These are phyloP conservation scores for Rosa multiflora DNA, from an alignment of 306 rosid genomes.

Conservation along the genomic window DNA sequence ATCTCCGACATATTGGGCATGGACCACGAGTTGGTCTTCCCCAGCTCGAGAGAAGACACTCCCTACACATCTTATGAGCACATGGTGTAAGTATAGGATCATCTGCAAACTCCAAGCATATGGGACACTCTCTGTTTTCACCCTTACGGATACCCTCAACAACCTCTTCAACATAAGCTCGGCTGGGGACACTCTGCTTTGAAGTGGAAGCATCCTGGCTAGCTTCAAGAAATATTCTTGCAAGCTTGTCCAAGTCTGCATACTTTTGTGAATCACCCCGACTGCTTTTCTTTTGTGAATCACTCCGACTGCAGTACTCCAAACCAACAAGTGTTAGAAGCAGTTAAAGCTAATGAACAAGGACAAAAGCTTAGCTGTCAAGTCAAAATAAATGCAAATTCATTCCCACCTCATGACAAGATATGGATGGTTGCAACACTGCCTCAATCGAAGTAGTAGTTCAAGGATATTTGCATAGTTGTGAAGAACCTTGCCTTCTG, in stretches of 20 bases:
- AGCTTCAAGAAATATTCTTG: slow-evolving; percentile 48
- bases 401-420: slow-evolving; percentile 64
- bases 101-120: slow-evolving; percentile 86
- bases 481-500: slow-evolving; percentile 76
- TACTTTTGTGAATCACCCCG: slow-evolving; percentile 44
- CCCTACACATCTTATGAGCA: slow-evolving; percentile 88
- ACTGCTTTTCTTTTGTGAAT: slow-evolving; percentile 37
- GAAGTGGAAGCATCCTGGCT: slow-evolving; percentile 34
- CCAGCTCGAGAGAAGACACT: slow-evolving; percentile 74
- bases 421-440: slow-evolving; percentile 88
- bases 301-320: slow-evolving; percentile 40
- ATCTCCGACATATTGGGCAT: slow-evolving; percentile 69
- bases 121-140: slow-evolving; percentile 63
- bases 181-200: slow-evolving; percentile 36
- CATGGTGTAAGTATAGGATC: slow-evolving; percentile 90
- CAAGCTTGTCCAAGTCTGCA: slow-evolving; percentile 55
- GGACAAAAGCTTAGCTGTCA: neutral
- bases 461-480: slow-evolving; percentile 82
- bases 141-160: slow-evolving; percentile 57
- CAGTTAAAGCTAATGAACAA: slow-evolving; percentile 2
- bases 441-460: slow-evolving; percentile 77
- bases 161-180: slow-evolving; percentile 63
- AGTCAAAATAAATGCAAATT: slow-evolving; percentile 5
- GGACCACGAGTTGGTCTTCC: slow-evolving; percentile 51
- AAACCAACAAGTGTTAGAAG: slow-evolving; percentile 29